These are phyloP conservation scores for Syncephalis fuscata DNA, from an alignment of 371 early-diverging fungal genomes.

Conservation along the genomic window DNA sequence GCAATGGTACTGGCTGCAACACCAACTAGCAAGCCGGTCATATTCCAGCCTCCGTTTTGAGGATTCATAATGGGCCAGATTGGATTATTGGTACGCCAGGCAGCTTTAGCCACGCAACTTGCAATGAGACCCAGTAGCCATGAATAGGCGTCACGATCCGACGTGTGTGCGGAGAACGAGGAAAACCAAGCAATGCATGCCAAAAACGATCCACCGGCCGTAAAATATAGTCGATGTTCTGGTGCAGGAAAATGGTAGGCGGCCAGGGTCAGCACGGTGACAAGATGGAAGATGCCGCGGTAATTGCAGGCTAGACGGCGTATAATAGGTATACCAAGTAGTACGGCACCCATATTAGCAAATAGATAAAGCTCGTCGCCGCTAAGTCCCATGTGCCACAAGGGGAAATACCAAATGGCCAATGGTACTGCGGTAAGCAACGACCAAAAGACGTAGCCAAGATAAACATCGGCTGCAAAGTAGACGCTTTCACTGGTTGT, in stretches of 20 bases:
- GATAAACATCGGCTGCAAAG: slow-evolving; percentile 30
- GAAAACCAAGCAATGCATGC: slow-evolving; percentile 36
- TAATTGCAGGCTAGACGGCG: slow-evolving; percentile 31
- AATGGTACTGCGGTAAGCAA: slow-evolving; percentile 53
- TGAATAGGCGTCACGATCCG: slow-evolving; percentile 36
- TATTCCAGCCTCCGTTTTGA: slow-evolving; percentile 50
- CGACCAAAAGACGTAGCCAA: slow-evolving; percentile 67
- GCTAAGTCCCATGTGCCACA: slow-evolving; percentile 75
- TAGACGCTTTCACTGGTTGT: slow-evolving; percentile 10
- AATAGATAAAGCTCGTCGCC: slow-evolving; percentile 62
- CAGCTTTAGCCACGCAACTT: slow-evolving; percentile 50
- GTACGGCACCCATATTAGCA: slow-evolving; percentile 31
- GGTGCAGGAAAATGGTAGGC: slow-evolving; percentile 39
- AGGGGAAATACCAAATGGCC: slow-evolving; percentile 69
- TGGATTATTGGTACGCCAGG: slow-evolving; percentile 63
- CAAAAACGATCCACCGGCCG: slow-evolving; percentile 37
- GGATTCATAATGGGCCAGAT: slow-evolving; percentile 66
- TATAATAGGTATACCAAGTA: slow-evolving; percentile 41
- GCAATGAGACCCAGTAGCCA: slow-evolving; percentile 49
- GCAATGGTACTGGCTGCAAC: slow-evolving; percentile 34
- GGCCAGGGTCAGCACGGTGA: slow-evolving; percentile 41
- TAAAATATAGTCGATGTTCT: slow-evolving; percentile 31
- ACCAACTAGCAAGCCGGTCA: slow-evolving; percentile 37
- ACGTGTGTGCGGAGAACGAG: slow-evolving; percentile 31
- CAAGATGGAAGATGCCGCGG: slow-evolving; percentile 32